Base-by-base conservation (phyloP, 352 stramenopile species). In the Thalassiosira ordinaria region DNA sequence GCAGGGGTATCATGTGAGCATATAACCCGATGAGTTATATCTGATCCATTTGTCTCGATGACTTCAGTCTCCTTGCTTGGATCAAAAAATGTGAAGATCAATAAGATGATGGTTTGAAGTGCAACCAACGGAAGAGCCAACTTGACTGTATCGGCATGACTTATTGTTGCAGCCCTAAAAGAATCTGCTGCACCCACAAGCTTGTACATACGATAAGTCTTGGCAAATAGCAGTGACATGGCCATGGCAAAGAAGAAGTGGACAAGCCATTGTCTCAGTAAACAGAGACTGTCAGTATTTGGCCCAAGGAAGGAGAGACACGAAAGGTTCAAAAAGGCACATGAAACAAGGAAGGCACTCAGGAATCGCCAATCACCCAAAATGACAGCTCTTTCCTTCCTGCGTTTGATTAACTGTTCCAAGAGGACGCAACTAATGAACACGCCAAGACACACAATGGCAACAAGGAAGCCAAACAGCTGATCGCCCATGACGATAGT, bases 331-430 rank as follows among this genome's bases (percentile, higher is more conserved):
- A 83, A 52, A 1, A 83, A 29, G 13, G 69, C 49, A 22, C 75
- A 85, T 49, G 65, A 71, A 22, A 78, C 26, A 56, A 88, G 64
- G 47, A 88, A 88, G 5, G 62, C 65, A 24, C 63, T 74, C 13
- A 68, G 85, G 41, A 88, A 88, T 37, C 76, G 44, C 66, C 70
- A 88, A 74, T 88, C 81, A 13, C 64, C 33, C 41, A 69, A 65
- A 20, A 68, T 35, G 22, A 86, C 64, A 0, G 67, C 69, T 26
- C 31, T 64, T 59, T 74, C 26, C 0, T 64, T 68, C n/a, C 77
- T 57, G n/a, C 73, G 35, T 29, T 41, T 27, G 14, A 81, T 84
- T 16, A 84, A 78, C 2, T 53, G 9, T 20, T 47, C 13, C 4
- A 78, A 73, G 1, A 88, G 49, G 4, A 59, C 41, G 7, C 52